Percentiles rank a stretch among this genome's conserved stretches.
These are phyloP conservation scores for Podospora pseudoanserina DNA, from an alignment of 495 filamentous ascomycete species.

Conservation along the genomic window DNA sequence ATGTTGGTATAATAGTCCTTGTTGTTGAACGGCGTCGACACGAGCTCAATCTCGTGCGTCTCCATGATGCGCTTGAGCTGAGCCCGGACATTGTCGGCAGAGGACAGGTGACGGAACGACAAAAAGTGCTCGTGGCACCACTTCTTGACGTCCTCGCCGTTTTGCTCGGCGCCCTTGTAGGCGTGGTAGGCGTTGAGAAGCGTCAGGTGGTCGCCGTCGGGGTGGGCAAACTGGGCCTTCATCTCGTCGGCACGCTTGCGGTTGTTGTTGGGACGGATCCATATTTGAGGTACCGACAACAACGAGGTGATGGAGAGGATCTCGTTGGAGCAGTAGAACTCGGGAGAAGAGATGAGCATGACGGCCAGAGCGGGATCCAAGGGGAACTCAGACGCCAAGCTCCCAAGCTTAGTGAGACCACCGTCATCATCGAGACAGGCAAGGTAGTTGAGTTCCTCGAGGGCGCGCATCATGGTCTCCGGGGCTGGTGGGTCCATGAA, in stretches of 20 bases:
- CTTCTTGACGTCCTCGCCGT: constrained; percentile 69
- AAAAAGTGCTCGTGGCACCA: constrained; percentile 99
- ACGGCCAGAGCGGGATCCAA: constrained; percentile 93
- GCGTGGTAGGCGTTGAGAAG: constrained; percentile 98
- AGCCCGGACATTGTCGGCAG: constrained; percentile 85
- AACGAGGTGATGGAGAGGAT: constrained; percentile 92
- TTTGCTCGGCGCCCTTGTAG: constrained; percentile 69
- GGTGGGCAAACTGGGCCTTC: constrained; percentile 90
- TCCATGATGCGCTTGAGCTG: constrained; percentile 98
- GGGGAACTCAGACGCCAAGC: constrained; percentile 90
- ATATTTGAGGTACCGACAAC: constrained; percentile 92
- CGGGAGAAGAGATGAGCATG: constrained; percentile 95
- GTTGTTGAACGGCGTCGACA: constrained; percentile 86
- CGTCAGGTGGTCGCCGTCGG: constrained; percentile 91
- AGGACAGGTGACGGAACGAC: constrained; percentile 81
- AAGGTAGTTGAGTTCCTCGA: constrained; percentile 97
- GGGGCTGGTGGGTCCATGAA: constrained; percentile 81
- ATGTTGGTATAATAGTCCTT: constrained; percentile 99
- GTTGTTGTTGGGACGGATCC: constrained; percentile 77
- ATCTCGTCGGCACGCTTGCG: constrained; percentile 95
- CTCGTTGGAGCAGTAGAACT: constrained; percentile 99
- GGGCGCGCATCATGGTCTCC: constrained; percentile 96
- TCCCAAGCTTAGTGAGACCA: constrained; percentile 78
- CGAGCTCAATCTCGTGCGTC: constrained; percentile 73
- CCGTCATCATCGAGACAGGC: constrained; percentile 96